A percentile compares a stretch with the other conserved stretches of the same genome.
phyloP scores from a whole-genome alignment of 139 green algal species.

The Mesotaenium endlicherianum region DNA sequence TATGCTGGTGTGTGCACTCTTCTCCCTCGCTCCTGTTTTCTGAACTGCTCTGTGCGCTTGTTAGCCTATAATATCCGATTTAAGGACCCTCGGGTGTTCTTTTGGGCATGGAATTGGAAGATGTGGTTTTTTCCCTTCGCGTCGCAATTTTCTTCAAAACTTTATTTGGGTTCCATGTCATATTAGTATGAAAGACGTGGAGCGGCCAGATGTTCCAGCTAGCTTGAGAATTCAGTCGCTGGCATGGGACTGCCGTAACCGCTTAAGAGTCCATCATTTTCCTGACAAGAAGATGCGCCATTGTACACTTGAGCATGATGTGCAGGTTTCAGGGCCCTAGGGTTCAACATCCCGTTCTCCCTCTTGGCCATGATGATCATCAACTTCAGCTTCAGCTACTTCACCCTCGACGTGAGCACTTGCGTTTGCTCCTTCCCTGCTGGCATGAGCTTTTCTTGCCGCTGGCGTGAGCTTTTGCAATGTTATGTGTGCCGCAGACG shows the following conservation, averaged over 20 bases:
- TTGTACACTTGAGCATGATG: not conserved
- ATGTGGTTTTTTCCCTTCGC: not conserved
- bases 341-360: conserved; percentile 48
- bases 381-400: conserved; percentile 41
- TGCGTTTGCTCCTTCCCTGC: not conserved
- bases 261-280: not conserved
- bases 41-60: not conserved
- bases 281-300: not conserved
- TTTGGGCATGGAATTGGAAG: not conserved
- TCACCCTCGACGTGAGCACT: conserved; percentile 39
- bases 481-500: not conserved
- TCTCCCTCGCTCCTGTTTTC: not conserved
- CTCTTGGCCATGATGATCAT: conserved; percentile 37
- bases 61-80: not conserved
- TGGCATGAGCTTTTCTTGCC: not conserved
- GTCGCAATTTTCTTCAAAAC: not conserved
- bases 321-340: conserved; percentile 41
- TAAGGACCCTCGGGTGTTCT: not conserved
- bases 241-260: not conserved
- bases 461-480: not conserved
- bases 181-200: no score
- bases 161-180: not conserved
- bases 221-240: not conserved
- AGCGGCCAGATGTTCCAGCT: not conserved
- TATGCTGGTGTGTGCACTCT: conserved; percentile 29